Conservation (phyloP, 495 filamentous ascomycete genomes). For the Massariosphaeria phaeospora region DNA sequence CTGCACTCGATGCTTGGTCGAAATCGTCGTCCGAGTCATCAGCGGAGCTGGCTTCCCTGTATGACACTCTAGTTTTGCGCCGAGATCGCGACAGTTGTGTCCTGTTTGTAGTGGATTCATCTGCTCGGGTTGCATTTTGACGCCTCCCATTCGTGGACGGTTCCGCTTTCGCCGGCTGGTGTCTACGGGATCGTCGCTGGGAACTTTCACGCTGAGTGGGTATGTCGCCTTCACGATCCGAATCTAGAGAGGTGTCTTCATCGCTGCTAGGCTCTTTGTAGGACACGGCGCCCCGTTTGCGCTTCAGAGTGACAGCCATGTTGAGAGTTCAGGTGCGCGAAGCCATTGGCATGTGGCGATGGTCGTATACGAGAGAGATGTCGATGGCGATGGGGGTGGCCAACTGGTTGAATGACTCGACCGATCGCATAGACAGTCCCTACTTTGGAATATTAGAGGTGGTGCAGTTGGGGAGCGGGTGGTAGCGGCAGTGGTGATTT, state of each 20-base stretch:
- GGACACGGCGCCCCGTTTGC: conserved; percentile 26
- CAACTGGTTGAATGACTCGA: too few species aligned
- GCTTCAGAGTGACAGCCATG: conserved; percentile 26
- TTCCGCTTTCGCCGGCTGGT: neutral
- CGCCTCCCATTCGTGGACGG: neutral
- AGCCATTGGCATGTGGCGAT: too few species aligned
- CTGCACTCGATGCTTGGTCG: too few species aligned
- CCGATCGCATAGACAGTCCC: too few species aligned
- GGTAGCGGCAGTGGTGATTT: too few species aligned
- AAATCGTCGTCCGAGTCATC: conserved; percentile 12
- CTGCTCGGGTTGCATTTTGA: neutral
- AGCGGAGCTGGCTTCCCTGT: conserved; percentile 21
- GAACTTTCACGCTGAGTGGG: neutral
- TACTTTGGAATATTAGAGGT: too few species aligned
- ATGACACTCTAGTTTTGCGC: conserved; percentile 9
- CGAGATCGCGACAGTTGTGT: neutral
- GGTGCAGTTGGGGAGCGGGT: too few species aligned
- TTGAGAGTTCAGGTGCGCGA: too few species aligned
- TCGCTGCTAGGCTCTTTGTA: conserved; percentile 29
- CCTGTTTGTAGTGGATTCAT: neutral
- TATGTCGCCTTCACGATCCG: neutral
- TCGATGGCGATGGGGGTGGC: too few species aligned
- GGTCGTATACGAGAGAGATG: too few species aligned
- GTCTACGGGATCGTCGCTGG: conserved; percentile 15
- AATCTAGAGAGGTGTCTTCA: conserved; percentile 11